phyloP scores from a whole-genome alignment of 2,329 filamentous ascomycete species.

The Sclerotinia glacialis region DNA sequence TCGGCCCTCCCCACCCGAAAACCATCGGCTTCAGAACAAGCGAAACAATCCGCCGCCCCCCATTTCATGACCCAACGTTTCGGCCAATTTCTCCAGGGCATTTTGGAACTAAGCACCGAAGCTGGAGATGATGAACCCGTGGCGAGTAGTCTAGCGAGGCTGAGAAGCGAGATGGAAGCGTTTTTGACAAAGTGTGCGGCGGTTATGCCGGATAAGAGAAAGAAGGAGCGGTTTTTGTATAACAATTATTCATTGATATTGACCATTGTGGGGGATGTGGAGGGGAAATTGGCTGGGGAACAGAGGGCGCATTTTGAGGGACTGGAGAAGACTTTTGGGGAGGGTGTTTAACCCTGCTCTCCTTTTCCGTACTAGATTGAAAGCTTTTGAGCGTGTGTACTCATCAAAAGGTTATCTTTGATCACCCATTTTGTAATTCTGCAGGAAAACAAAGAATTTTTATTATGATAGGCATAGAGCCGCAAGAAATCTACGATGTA shows the following conservation, averaged over 20 bases:
- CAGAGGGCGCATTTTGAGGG: conserved; percentile 72
- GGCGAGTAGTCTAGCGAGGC: conserved; percentile 70
- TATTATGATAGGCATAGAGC: conserved; percentile 8
- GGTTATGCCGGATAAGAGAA: conserved; percentile 71
- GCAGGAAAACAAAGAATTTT: conserved; percentile 7
- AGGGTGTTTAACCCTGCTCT: conserved; percentile 34
- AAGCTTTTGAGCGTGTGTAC: conserved; percentile 15
- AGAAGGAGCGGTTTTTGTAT: conserved; percentile 82
- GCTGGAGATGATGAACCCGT: conserved; percentile 94
- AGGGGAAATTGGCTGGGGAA: conserved; percentile 70
- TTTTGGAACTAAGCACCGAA: conserved; percentile 80
- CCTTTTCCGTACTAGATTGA: neutral
- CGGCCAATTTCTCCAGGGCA: conserved; percentile 83
- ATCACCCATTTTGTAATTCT: neutral
- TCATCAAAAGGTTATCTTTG: neutral
- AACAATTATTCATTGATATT: conserved; percentile 96
- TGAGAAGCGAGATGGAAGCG: conserved; percentile 78
- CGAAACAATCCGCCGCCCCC: conserved; percentile 72
- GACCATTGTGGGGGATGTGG: conserved; percentile 80
- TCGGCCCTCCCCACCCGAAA: conserved; percentile 49
- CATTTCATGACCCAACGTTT: conserved; percentile 95
- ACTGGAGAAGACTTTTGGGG: conserved; percentile 58
- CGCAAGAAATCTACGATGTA: neutral
- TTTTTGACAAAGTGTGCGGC: conserved; percentile 78
- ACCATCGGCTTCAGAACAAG: conserved; percentile 50